These are phyloP conservation scores for Rutidosis leptorrhynchoides DNA, from an alignment of 129 eudicot species.

Conservation along the genomic window DNA sequence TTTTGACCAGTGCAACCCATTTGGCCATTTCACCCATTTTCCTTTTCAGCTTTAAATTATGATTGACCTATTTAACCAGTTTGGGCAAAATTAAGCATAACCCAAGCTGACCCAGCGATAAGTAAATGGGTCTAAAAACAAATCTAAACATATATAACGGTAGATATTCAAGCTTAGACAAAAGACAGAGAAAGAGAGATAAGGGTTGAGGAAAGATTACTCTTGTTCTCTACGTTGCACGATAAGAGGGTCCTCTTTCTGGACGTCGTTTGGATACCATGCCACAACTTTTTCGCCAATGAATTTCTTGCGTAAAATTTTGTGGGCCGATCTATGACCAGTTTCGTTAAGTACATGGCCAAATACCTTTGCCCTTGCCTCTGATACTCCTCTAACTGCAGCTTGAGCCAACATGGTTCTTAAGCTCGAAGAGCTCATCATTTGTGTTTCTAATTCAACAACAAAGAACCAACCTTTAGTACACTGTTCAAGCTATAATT, in stretches of 20 bases:
- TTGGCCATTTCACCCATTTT: background rate
- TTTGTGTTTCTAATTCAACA: conserved; percentile 22
- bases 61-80: background rate
- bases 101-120: background rate
- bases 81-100: background rate
- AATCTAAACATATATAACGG: background rate
- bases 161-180: background rate
- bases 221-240: conserved; percentile 61
- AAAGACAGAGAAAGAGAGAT: conserved; percentile 11
- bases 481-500: background rate
- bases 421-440: conserved; percentile 55
- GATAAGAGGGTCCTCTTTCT: conserved; percentile 63
- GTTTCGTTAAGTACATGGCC: conserved; percentile 91
- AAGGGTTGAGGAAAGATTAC: conserved; percentile 36
- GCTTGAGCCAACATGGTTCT: conserved; percentile 54
- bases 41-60: background rate
- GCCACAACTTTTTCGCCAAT: conserved; percentile 78
- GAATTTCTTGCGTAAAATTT: conserved; percentile 78
- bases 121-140: background rate
- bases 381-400: conserved; percentile 61
- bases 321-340: conserved; percentile 79
- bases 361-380: conserved; percentile 80
- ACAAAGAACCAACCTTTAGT: conserved; percentile 4
- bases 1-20: background rate
- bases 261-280: conserved; percentile 83